Base-by-base conservation (phyloP, 441 rosid species). In the Gossypium davidsonii region DNA sequence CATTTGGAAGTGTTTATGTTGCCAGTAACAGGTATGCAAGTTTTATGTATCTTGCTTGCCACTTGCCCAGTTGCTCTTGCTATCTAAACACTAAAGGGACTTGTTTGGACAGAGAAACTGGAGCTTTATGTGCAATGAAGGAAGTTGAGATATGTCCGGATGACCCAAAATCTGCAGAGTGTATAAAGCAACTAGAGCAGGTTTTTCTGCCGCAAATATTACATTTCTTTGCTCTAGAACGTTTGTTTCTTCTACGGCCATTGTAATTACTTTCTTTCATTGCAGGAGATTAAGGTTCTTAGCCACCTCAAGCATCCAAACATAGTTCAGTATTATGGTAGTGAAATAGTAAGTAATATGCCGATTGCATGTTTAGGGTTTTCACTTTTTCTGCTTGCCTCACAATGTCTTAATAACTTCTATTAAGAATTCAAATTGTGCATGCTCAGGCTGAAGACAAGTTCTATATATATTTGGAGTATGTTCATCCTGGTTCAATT, bases 321-420 rank as follows among this genome's bases (percentile, higher is more conserved):
- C 78, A 95, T 92, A 67, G 99, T 95, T 82, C 99, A 92, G 83
- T 95, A 95, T 78, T 91, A 90, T 76, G 99, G 99, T 57, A 94
- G 99, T 82, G 98, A 92, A 83, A 90, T 82, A 78, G 99, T 94
- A 74, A 89, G 99, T 86, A 72, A 63, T 31, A 73, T 44, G 58
- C 79, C 61, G 67, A 62, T 70, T 73, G 23, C 67, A 18, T 31
- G 71, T 69, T 53, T 65, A 51, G 39, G 61, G 39, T 52, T 67
- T 70, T 14, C 34, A 31, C 76, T 11, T 23, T 25, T 34, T 42
- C 60, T 7, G 44, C 44, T 20, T 7, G 15, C 37, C 46, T 3
- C 28, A 21, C 21, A 12, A 14, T 42, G 25, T 56, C 39, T 52
- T 28, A 34, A 68, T 72, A 77, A 59, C 42, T 62, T 64, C 57